These are phyloP conservation scores for Arabis alpina DNA, from an alignment of 345 rosid species.

Conservation along the genomic window DNA sequence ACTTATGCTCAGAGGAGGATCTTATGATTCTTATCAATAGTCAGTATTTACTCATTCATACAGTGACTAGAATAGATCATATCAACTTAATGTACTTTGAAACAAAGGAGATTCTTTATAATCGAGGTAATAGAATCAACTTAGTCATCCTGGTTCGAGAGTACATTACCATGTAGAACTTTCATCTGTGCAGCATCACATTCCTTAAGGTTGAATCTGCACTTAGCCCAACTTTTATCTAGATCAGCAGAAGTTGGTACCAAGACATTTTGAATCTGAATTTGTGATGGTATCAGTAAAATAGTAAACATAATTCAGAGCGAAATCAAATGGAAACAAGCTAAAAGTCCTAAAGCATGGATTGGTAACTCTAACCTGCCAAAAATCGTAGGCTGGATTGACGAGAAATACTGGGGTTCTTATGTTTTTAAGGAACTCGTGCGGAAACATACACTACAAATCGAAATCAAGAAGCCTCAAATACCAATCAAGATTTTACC, in stretches of 20 bases:
- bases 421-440: slow-evolving; percentile 57
- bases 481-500: not conserved
- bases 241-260: slow-evolving; percentile 68
- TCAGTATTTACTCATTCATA: too few relatives aligned
- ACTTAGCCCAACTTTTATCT: slow-evolving; percentile 59
- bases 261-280: slow-evolving; percentile 72
- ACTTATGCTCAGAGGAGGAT: slow-evolving; percentile 3
- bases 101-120: too few relatives aligned
- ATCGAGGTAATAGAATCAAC: too few relatives aligned
- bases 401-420: slow-evolving; percentile 77
- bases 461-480: slow-evolving; percentile 13
- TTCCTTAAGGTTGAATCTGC: slow-evolving; percentile 62
- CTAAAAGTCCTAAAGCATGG: not conserved
- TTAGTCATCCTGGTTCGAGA: not conserved
- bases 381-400: slow-evolving; percentile 86
- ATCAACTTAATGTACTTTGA: too few relatives aligned
- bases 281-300: slow-evolving; percentile 36
- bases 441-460: slow-evolving; percentile 76
- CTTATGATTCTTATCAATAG: not conserved
- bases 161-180: slow-evolving; percentile 62
- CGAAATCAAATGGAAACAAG: not conserved
- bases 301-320: slow-evolving; percentile 24
- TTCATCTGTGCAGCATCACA: slow-evolving; percentile 65
- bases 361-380: slow-evolving; percentile 70
- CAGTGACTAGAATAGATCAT: too few relatives aligned